phyloP scores from a whole-genome alignment of 2,329 filamentous ascomycete genomes.

The Pseudogymnoascus sp. region DNA sequence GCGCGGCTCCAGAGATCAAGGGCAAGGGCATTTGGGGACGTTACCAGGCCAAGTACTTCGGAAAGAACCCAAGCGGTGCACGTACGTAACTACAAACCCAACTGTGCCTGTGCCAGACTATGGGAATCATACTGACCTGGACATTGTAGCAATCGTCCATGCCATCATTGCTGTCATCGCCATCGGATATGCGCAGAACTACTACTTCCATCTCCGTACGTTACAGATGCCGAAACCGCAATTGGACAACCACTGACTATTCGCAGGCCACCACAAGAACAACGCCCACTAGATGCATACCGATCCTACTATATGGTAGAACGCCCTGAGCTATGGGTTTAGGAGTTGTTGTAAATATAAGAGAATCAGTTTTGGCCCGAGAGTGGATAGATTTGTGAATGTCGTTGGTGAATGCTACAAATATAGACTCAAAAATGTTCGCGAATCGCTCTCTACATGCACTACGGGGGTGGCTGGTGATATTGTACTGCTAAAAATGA shows the following conservation, averaged over 20 bases:
- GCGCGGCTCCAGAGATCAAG: slow-evolving; percentile 76
- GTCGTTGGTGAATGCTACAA: slow-evolving; percentile 2
- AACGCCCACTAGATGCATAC: slow-evolving; percentile 73
- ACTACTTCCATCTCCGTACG: slow-evolving; percentile 99
- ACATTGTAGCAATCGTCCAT: slow-evolving; percentile 71
- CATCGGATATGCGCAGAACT: slow-evolving; percentile 93
- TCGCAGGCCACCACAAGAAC: slow-evolving; percentile 98
- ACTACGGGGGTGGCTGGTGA: not conserved
- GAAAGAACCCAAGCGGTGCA: slow-evolving; percentile 80
- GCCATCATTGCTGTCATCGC: slow-evolving; percentile 68
- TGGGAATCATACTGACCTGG: not conserved
- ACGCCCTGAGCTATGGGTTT: slow-evolving; percentile 4
- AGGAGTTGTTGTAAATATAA: slow-evolving; percentile 11
- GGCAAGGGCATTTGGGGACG: slow-evolving; percentile 74
- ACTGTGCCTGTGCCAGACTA: not conserved
- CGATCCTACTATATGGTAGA: slow-evolving; percentile 9
- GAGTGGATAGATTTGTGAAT: not conserved
- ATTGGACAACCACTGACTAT: slow-evolving; percentile 19
- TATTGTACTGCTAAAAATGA: not conserved
- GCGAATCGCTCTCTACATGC: not conserved
- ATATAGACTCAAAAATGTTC: slow-evolving; percentile 2
- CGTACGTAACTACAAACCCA: slow-evolving; percentile 56
- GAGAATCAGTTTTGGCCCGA: slow-evolving; percentile 2
- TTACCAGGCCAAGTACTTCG: slow-evolving; percentile 91
- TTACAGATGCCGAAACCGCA: slow-evolving; percentile 25